A percentile compares a stretch with the other conserved stretches of the same genome.
Conservation (phyloP, 169 alveolate genomes). For the Plasmodium fragile region DNA sequence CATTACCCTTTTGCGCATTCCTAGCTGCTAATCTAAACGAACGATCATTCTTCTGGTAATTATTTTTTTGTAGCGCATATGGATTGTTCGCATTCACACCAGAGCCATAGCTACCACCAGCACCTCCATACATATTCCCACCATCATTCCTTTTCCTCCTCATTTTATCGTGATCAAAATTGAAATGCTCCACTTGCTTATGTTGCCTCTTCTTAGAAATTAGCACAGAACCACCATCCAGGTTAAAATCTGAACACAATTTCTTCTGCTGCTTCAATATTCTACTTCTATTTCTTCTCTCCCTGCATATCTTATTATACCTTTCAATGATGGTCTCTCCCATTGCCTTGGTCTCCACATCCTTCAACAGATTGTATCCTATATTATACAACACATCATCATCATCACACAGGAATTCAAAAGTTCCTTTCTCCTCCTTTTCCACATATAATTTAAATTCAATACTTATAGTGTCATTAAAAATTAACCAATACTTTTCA, state of each 20-base stretch:
- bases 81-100: slow-evolving; percentile 27
- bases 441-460: slow-evolving; percentile 71
- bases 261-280: slow-evolving; percentile 69
- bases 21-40: slow-evolving; percentile 69
- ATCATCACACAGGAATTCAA: slow-evolving; percentile 60
- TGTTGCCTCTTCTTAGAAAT: slow-evolving; percentile 48
- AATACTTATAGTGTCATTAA: slow-evolving; percentile 44
- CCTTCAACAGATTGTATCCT: slow-evolving; percentile 25
- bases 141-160: slow-evolving; percentile 39
- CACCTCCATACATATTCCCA: background rate
- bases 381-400: slow-evolving; percentile 52
- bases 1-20: slow-evolving; percentile 64
- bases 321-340: slow-evolving; percentile 51
- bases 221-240: slow-evolving; percentile 15
- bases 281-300: slow-evolving; percentile 62
- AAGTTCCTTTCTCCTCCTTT: slow-evolving; percentile 56
- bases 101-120: background rate
- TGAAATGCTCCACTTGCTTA: slow-evolving; percentile 62
- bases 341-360: slow-evolving; percentile 20
- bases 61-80: slow-evolving; percentile 34
- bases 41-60: slow-evolving; percentile 65
- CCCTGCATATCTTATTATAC: slow-evolving; percentile 65
- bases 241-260: slow-evolving; percentile 13
- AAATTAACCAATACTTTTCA: slow-evolving; percentile 68
- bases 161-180: slow-evolving; percentile 36